Conservation (phyloP, 306 rosid species). For the Prinsepia uniflora region DNA sequence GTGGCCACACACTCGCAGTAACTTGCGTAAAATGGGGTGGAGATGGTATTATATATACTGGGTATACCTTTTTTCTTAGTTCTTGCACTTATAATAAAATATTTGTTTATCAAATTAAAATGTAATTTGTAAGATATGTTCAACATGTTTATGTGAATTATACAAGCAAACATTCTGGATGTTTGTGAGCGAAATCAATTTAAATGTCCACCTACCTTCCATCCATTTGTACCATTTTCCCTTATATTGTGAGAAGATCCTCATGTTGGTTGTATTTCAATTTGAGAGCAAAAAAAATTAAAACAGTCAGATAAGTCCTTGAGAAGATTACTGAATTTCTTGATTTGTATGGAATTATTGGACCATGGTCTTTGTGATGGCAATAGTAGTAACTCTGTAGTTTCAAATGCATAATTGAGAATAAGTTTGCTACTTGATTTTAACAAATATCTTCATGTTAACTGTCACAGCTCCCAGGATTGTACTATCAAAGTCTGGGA, state of each 20-base stretch:
- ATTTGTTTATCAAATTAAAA: not conserved
- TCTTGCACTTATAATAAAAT: conserved; percentile 2
- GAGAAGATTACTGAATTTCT: not conserved
- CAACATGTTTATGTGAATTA: not conserved
- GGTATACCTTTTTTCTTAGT: conserved; percentile 43
- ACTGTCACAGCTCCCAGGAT: conserved; percentile 71
- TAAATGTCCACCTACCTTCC: not conserved
- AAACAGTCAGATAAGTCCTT: not conserved
- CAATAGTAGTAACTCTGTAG: not conserved
- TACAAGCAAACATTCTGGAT: not conserved
- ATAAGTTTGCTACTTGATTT: conserved; percentile 3
- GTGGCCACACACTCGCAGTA: conserved; percentile 86
- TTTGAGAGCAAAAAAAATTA: not conserved
- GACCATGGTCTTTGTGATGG: not conserved
- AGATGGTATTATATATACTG: conserved; percentile 90
- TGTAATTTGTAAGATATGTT: not conserved
- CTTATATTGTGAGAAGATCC: not conserved
- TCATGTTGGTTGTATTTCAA: not conserved
- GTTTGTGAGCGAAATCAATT: not conserved
- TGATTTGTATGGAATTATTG: not conserved
- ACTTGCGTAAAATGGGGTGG: conserved; percentile 99
- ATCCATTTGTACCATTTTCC: not conserved
- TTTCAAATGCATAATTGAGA: not conserved
- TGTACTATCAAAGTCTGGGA: conserved; percentile 95
- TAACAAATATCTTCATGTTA: conserved; percentile 22